These are phyloP conservation scores for Epichloe amarillans DNA, from an alignment of 2,329 filamentous ascomycete genomes.

Conservation along the genomic window DNA sequence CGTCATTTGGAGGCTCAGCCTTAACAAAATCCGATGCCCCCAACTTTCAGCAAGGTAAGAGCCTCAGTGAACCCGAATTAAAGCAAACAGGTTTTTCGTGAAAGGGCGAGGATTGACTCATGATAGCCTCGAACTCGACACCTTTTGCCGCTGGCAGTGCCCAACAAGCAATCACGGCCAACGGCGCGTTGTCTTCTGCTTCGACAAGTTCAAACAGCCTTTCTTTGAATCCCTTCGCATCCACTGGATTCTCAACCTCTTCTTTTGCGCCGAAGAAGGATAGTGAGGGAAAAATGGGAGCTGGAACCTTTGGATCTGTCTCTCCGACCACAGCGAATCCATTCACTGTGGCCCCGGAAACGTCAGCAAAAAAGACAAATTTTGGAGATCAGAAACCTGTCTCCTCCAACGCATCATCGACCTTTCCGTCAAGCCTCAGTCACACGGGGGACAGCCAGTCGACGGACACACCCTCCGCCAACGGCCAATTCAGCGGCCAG, in stretches of 20 bases:
- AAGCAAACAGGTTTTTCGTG: not conserved
- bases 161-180: not conserved
- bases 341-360: constrained; percentile 9
- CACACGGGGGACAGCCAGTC: not conserved
- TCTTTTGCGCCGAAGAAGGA: not conserved
- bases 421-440: not conserved
- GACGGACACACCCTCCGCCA: not conserved
- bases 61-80: not conserved
- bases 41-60: constrained; percentile 1
- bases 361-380: constrained; percentile 10
- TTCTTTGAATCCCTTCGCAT: not conserved
- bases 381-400: constrained; percentile 4
- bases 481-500: not conserved
- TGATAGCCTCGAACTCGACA: constrained; percentile 3
- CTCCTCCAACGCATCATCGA: not conserved
- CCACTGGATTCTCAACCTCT: not conserved
- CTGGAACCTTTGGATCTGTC: not conserved
- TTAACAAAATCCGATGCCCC: not conserved
- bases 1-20: not conserved
- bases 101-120: not conserved
- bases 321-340: constrained; percentile 7
- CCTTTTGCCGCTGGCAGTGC: not conserved
- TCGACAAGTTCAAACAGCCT: not conserved
- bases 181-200: constrained; percentile 3
- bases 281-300: not conserved